Base-by-base conservation (phyloP, 176 grass and related monocot genomes). In the Alopecurus myosuroides region DNA sequence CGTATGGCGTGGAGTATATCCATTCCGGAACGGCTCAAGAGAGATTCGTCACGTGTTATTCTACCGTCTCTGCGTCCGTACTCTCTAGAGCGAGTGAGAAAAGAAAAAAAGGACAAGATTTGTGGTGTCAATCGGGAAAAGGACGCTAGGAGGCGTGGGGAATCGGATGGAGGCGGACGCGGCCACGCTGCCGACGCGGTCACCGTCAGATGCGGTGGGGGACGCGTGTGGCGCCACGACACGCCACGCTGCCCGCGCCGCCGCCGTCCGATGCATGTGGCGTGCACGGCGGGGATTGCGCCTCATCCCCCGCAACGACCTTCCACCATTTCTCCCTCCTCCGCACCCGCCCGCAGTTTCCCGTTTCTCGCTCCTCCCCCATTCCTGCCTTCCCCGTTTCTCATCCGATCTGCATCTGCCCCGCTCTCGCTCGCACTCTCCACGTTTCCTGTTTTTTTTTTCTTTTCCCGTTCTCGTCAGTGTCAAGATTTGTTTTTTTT, bases 381-480 rank as follows among this genome's bases (percentile, higher is more conserved):
- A 60, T 50, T 46, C 72, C 74, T n/a, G n/a, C n/a, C n/a, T n/a
- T n/a, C n/a, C n/a, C n/a, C n/a, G n/a, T n/a, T n/a, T n/a, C 52
- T 68, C 80, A n/a, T 68, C 88, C 50, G 79, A 79, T 91, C 55
- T 93, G 58, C 84, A 79, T 86, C 85, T 91, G 48, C 81, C 73
- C 57, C 56, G 62, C 31, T 12, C 15, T 19, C 14, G 56, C 51
- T 65, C 79, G n/a, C n/a, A n/a, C n/a, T n/a, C n/a, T n/a, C n/a
- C n/a, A n/a, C n/a, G n/a, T n/a, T n/a, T n/a, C n/a, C n/a, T n/a
- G n/a, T n/a, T 7, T 48, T 8, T 50, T 28, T 1, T 22, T 35
- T 30, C 34, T 26, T 22, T 17, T 17, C 3, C 49, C 65, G 2
- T 77, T 75, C 73, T 81, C 31, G 49, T 62, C 53, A 49, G 75